A percentile compares a stretch with the other conserved stretches of the same genome.
phyloP scores from a whole-genome alignment of 225 moss, liverwort and hornwort species.

The Thuidium tamariscinum region DNA sequence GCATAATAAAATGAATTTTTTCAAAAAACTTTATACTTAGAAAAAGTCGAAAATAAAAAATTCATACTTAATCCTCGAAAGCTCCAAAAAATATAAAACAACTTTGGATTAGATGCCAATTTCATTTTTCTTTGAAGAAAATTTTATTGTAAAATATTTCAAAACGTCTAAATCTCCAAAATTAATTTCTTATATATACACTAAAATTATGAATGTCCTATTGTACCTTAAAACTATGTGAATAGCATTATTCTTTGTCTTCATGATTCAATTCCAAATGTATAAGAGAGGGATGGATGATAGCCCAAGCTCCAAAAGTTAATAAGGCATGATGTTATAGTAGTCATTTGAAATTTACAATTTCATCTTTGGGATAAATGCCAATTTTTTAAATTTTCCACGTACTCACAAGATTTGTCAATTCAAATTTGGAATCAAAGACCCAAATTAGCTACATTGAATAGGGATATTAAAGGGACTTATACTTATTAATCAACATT shows the following conservation, averaged over 20 bases:
- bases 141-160: neutral
- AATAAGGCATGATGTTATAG: fast-evolving
- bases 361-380: fast-evolving
- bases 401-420: fast-evolving
- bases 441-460: neutral
- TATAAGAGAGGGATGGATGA: neutral
- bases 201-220: neutral
- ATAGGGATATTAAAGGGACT: too few relatives aligned
- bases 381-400: neutral
- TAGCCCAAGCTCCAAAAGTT: fast-evolving
- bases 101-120: neutral
- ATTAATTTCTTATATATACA: fast-evolving
- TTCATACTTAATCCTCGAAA: fast-evolving
- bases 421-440: neutral
- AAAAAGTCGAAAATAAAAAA: too few relatives aligned
- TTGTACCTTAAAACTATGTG: fast-evolving
- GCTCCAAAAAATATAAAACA: neutral
- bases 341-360: fast-evolving
- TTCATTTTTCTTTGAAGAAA: neutral
- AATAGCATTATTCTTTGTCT: neutral
- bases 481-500: too few relatives aligned
- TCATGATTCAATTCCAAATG: too few relatives aligned
- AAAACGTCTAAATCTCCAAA: neutral
- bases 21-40: too few relatives aligned
- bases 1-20: too few relatives aligned